Evolutionary conservation across 371 early-diverging fungal species (phyloP), one percentile per base, ranked within the genome.

Genomic region (Mucor sp.): DNA sequence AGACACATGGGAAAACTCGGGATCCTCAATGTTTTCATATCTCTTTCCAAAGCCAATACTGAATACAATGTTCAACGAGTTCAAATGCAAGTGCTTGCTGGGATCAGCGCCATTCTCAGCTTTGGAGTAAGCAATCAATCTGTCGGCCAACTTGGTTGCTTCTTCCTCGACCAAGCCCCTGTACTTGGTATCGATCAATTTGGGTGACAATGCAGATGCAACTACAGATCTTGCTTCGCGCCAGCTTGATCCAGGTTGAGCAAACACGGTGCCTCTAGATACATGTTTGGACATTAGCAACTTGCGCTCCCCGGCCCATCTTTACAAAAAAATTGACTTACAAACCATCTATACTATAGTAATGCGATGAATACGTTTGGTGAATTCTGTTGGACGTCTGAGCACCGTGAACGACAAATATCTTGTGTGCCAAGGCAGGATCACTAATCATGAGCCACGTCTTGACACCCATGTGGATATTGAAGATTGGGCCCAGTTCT

Each of bases 351-450:
- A 4, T 15, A 30, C 63, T 58, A 28, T 68, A 68, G 30, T 63
- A 53, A 21, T 63, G 21, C 6, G 35, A 27, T 3, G 37, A 23
- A 30, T 33, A 62, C 8, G 19, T 58, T 58, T 23, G 15, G 41
- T 62, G 39, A n/a, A 67, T 64, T 32, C 71, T 39, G 23, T 60
- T 37, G 1, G 63, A 67, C 7, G 64, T 61, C 17, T 27, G 17
- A 14, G 32, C 28, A 17, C 71, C 71, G 14, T 53, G 14, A 2
- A 50, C 60, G 15, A 71, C 67, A 60, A 67, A 67, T 6, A 71
- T 48, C 19, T 71, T 61, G 35, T 71, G 71, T 0, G 71, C 67
- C 6, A 71, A 28, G 11, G 25, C 12, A 30, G 71, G 71, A 55
- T 67, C 67, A 28, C 37, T 30, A 1, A 71, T 44, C 35, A 67